A percentile compares a stretch with the other conserved stretches of the same genome.
Evolutionary conservation across 2,329 filamentous ascomycete genomes (phyloP).

Genomic region (Penicillium sp.): DNA sequence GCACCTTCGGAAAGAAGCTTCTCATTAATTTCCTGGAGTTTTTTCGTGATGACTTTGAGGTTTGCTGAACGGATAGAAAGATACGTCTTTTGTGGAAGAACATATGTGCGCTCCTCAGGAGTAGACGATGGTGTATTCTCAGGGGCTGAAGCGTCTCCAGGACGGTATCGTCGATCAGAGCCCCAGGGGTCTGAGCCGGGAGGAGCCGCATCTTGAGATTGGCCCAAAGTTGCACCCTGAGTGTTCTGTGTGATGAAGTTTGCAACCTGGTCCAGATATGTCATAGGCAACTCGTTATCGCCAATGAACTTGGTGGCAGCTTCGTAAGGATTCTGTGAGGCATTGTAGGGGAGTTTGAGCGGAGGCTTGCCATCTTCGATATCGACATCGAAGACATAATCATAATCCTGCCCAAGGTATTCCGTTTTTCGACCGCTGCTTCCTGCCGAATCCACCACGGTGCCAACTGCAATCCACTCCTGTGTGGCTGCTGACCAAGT

Average conservation of each 20-base stretch:
- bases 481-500: constrained; percentile 73
- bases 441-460: constrained; percentile 83
- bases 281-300: constrained; percentile 81
- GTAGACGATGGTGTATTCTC: constrained; percentile 24
- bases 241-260: constrained; percentile 92
- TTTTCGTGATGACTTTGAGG: constrained; percentile 67
- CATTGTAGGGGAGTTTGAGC: constrained; percentile 89
- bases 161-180: constrained; percentile 73
- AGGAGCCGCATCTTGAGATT: constrained; percentile 48
- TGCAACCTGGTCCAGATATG: constrained; percentile 86
- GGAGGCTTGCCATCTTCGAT: constrained; percentile 92
- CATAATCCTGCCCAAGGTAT: constrained; percentile 83
- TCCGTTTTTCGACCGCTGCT: constrained; percentile 75
- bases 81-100: constrained; percentile 76
- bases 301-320: constrained; percentile 86
- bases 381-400: constrained; percentile 95
- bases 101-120: constrained; percentile 51
- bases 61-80: constrained; percentile 75
- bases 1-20: constrained; percentile 66
- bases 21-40: constrained; percentile 69
- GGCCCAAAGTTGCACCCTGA: constrained; percentile 77
- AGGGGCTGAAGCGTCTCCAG: constrained; percentile 58
- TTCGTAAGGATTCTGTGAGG: constrained; percentile 89
- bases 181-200: constrained; percentile 70
- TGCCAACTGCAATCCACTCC: constrained; percentile 87